These are phyloP conservation scores for Hypoxylon sp. DNA, from an alignment of 2,329 filamentous ascomycete genomes.

Conservation along the genomic window DNA sequence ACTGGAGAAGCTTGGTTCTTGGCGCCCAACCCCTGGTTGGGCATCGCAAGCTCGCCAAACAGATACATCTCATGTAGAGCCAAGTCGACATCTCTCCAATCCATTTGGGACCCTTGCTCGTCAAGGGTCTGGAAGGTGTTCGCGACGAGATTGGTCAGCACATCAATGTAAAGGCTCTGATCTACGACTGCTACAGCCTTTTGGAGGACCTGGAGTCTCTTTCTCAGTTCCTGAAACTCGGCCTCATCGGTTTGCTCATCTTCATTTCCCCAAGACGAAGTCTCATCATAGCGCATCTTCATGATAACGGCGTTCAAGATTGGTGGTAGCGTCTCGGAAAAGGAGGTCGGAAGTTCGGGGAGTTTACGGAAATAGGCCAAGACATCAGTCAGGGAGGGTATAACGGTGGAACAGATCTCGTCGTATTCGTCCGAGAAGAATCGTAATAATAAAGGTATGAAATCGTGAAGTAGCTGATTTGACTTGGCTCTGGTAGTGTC, in stretches of 20 bases:
- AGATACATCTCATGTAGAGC: conserved; percentile 95
- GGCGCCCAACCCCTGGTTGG: conserved; percentile 84
- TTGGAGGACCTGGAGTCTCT: conserved; percentile 89
- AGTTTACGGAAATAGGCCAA: conserved; percentile 91
- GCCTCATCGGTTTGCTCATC: conserved; percentile 97
- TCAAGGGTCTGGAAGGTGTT: conserved; percentile 87
- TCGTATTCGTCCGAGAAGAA: conserved; percentile 99
- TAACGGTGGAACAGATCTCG: conserved; percentile 96
- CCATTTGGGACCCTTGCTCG: conserved; percentile 78
- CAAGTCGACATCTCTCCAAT: conserved; percentile 95
- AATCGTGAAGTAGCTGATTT: conserved; percentile 83
- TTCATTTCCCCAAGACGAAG: conserved; percentile 91
- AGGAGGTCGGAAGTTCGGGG: conserved; percentile 77
- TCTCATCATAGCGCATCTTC: conserved; percentile 99
- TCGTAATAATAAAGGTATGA: conserved; percentile 87
- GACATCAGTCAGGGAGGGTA: conserved; percentile 91
- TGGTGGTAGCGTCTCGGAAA: conserved; percentile 85
- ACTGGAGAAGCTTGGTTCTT: conserved; percentile 86
- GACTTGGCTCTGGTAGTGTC: conserved; percentile 78
- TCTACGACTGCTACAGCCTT: conserved; percentile 93
- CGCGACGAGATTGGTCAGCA: conserved; percentile 87
- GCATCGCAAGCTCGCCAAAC: conserved; percentile 94
- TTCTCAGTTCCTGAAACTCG: conserved; percentile 94
- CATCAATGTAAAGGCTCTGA: conserved; percentile 88
- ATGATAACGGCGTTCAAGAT: conserved; percentile 91